These are phyloP conservation scores for Orbilia javanica DNA, from an alignment of 2,329 filamentous ascomycete species.

Conservation along the genomic window DNA sequence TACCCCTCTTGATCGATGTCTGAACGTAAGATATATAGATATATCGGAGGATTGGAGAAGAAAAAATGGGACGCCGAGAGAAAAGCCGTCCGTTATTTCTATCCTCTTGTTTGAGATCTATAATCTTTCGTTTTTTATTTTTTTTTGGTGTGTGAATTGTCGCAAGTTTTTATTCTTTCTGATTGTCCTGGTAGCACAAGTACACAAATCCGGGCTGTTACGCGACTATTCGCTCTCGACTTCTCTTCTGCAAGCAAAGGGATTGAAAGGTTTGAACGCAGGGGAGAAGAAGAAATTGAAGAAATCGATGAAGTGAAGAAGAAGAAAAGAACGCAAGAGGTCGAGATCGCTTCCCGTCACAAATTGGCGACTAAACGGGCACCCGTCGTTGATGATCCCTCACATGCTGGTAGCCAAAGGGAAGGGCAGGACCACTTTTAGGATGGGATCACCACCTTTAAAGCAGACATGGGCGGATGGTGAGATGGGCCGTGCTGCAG, in stretches of 20 bases:
- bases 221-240: slow-evolving; percentile 23
- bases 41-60: not conserved
- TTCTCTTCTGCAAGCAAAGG: slow-evolving; percentile 46
- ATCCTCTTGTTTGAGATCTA: slow-evolving; percentile 28
- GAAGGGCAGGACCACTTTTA: slow-evolving; percentile 30
- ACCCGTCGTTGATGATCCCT: slow-evolving; percentile 57
- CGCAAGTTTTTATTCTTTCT: slow-evolving; percentile 18
- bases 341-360: slow-evolving; percentile 57
- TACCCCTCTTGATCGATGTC: slow-evolving; percentile 39
- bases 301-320: slow-evolving; percentile 9
- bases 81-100: slow-evolving; percentile 3
- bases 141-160: slow-evolving; percentile 2
- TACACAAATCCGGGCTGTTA: slow-evolving; percentile 44
- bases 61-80: slow-evolving; percentile 2
- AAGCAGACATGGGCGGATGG: slow-evolving; percentile 56
- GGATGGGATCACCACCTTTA: slow-evolving; percentile 56
- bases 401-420: slow-evolving; percentile 54
- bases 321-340: slow-evolving; percentile 31
- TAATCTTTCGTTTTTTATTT: not conserved
- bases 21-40: slow-evolving; percentile 27
- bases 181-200: slow-evolving; percentile 43
- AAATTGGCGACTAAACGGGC: slow-evolving; percentile 55
- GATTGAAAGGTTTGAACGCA: slow-evolving; percentile 23
- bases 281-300: slow-evolving; percentile 25
- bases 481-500: slow-evolving; percentile 50